Evolutionary conservation across 352 stramenopile species (phyloP).

Genomic region (Globisporangium nodosum): DNA sequence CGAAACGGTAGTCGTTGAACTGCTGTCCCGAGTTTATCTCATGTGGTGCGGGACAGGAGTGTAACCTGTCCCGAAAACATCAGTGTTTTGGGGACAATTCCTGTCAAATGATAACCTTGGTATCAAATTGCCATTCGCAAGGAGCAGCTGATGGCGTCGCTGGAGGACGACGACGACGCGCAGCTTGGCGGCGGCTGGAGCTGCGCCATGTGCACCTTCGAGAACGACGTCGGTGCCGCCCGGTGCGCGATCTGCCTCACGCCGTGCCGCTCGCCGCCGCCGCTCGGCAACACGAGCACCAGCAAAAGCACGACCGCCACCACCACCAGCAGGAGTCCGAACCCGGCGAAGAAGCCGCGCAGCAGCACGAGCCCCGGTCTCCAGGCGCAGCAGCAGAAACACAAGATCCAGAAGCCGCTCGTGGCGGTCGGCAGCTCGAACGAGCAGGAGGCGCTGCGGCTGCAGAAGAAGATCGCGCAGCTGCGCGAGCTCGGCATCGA

Average conservation of each 20-base stretch:
- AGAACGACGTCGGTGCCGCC: conserved; percentile 34
- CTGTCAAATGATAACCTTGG: no score
- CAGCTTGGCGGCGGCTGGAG: conserved; percentile 26
- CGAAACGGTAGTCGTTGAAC: no score
- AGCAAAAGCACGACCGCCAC: background rate
- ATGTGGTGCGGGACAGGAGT: no score
- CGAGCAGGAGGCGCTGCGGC: conserved; percentile 48
- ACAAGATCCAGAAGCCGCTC: conserved; percentile 33
- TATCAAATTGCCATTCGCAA: no score
- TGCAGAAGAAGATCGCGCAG: conserved; percentile 69
- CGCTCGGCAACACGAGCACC: background rate
- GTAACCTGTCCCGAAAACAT: no score
- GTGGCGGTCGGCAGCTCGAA: conserved; percentile 53
- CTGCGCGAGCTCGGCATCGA: conserved; percentile 73
- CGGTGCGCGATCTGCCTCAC: conserved; percentile 57
- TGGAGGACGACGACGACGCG: background rate
- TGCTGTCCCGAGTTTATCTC: no score
- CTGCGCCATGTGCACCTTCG: conserved; percentile 70
- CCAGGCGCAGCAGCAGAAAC: conserved; percentile 4
- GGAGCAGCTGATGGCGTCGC: no score
- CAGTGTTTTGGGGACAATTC: no score
- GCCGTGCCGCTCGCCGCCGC: conserved; percentile 3
- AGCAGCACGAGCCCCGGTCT: conserved; percentile 1
- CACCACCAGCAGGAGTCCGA: conserved; percentile 4
- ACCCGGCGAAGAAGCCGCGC: conserved; percentile 14